phyloP scores from a whole-genome alignment of 192 early-diverging fungal species.

The Mycoemilia scoparia region DNA sequence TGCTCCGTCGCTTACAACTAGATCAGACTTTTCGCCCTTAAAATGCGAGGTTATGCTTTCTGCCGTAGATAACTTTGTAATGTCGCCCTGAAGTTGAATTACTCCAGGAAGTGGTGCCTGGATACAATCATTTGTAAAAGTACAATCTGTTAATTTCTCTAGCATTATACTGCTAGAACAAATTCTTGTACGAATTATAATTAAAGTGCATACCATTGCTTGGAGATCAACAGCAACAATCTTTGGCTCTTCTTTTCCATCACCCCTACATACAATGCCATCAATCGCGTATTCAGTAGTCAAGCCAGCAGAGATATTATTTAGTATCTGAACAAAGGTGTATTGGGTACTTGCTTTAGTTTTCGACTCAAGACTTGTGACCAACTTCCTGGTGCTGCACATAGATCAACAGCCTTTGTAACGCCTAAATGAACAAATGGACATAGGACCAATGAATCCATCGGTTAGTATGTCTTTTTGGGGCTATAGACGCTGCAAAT shows the following conservation, averaged over 20 bases:
- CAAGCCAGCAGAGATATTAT: too few relatives aligned
- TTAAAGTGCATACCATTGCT: too few relatives aligned
- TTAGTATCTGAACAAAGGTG: neutral
- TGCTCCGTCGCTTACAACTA: constrained; percentile 92
- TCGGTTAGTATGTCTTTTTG: neutral
- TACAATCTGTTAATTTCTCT: too few relatives aligned
- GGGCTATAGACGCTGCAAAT: neutral
- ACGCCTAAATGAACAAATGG: constrained; percentile 32
- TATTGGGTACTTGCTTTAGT: constrained; percentile 24
- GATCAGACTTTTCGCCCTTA: constrained; percentile 70
- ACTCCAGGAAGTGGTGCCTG: constrained; percentile 84
- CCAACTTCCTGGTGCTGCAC: constrained; percentile 96
- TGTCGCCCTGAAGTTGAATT: constrained; percentile 93
- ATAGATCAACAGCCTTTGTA: constrained; percentile 79
- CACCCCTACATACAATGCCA: neutral
- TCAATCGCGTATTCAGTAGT: neutral
- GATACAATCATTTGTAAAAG: too few relatives aligned
- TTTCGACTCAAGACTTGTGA: constrained; percentile 69
- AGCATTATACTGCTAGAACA: too few relatives aligned
- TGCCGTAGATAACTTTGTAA: constrained; percentile 85
- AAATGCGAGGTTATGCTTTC: constrained; percentile 81
- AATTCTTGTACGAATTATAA: too few relatives aligned
- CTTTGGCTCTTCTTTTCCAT: constrained; percentile 33
- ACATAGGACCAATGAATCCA: neutral
- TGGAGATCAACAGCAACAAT: constrained; percentile 94